These are phyloP conservation scores for Xylaria bambusicola DNA, from an alignment of 495 filamentous ascomycete species.

Conservation along the genomic window DNA sequence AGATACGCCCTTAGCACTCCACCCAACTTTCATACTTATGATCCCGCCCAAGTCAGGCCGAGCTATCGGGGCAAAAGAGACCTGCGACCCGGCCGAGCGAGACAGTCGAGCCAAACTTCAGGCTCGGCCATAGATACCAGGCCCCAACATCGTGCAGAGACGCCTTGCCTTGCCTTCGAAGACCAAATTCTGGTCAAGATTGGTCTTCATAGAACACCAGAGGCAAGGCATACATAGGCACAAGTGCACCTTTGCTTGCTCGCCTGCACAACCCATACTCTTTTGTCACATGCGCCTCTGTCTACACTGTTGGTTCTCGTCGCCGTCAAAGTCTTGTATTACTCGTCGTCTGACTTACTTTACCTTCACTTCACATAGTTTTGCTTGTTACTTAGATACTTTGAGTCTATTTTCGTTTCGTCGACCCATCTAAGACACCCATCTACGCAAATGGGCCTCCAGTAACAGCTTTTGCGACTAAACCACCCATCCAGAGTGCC, in stretches of 20 bases:
- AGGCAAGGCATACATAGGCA: too few species aligned
- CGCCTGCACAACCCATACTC: too few species aligned
- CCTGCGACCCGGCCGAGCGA: too few species aligned
- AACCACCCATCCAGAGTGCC: conserved; percentile 20
- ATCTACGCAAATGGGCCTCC: conserved; percentile 28
- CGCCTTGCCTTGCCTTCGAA: not conserved
- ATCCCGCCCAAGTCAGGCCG: not conserved
- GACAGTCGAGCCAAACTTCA: not conserved
- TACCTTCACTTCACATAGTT: too few species aligned
- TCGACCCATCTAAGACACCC: not conserved
- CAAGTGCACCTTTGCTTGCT: too few species aligned
- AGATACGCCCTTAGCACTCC: not conserved
- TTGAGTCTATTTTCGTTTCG: too few species aligned
- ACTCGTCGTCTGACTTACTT: not conserved
- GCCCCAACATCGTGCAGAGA: conserved; percentile 12
- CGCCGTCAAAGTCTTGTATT: too few species aligned
- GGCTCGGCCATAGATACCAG: not conserved
- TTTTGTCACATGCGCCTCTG: too few species aligned
- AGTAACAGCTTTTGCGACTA: conserved; percentile 9
- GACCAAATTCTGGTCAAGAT: too few species aligned
- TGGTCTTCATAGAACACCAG: too few species aligned
- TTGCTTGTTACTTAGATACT: too few species aligned
- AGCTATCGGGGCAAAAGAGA: not conserved
- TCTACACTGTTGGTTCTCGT: too few species aligned
- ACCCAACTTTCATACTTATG: conserved; percentile 1